These are phyloP conservation scores for Perilla frutescens DNA, from an alignment of 257 asterid species.

Conservation along the genomic window DNA sequence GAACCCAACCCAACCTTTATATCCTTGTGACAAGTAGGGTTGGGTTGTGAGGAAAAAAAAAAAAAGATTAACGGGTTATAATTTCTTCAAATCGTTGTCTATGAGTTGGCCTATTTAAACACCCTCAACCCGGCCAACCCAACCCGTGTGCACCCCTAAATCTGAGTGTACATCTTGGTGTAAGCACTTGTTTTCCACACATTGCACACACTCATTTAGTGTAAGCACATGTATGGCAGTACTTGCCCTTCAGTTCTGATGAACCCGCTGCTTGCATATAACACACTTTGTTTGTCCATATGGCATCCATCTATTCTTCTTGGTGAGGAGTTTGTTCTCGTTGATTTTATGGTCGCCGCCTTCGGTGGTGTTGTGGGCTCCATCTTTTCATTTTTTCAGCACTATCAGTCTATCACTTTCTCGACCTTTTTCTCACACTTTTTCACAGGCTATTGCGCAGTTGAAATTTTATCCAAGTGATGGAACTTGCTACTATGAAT, in stretches of 20 bases:
- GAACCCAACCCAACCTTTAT: too few species aligned
- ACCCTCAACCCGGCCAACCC: too few species aligned
- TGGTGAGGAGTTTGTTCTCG: slow-evolving; percentile 97
- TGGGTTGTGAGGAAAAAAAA: too few species aligned
- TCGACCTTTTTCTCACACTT: slow-evolving; percentile 82
- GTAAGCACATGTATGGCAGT: slow-evolving; percentile 97
- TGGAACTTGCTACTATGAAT: too few species aligned
- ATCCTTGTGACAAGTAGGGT: too few species aligned
- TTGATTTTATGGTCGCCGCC: slow-evolving; percentile 97
- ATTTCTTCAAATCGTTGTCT: too few species aligned
- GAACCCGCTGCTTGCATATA: slow-evolving; percentile 99
- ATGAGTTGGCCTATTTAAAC: too few species aligned
- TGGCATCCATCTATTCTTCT: slow-evolving; percentile 92
- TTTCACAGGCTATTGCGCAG: too few species aligned
- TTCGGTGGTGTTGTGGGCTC: slow-evolving; percentile 87
- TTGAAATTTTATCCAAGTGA: too few species aligned
- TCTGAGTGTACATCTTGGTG: slow-evolving; percentile 93
- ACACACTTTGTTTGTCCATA: slow-evolving; percentile 86
- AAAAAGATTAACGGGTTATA: too few species aligned
- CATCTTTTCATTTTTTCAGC: slow-evolving; percentile 98
- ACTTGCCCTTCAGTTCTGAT: slow-evolving; percentile 77
- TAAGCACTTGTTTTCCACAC: slow-evolving; percentile 98
- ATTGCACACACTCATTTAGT: slow-evolving; percentile 99
- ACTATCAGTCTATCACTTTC: slow-evolving; percentile 68
- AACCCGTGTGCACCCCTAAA: too few species aligned